A percentile compares a stretch with the other conserved stretches of the same genome.
phyloP scores from a whole-genome alignment of 2,329 filamentous ascomycete genomes.

The Iodosphaeria phyllophila region DNA sequence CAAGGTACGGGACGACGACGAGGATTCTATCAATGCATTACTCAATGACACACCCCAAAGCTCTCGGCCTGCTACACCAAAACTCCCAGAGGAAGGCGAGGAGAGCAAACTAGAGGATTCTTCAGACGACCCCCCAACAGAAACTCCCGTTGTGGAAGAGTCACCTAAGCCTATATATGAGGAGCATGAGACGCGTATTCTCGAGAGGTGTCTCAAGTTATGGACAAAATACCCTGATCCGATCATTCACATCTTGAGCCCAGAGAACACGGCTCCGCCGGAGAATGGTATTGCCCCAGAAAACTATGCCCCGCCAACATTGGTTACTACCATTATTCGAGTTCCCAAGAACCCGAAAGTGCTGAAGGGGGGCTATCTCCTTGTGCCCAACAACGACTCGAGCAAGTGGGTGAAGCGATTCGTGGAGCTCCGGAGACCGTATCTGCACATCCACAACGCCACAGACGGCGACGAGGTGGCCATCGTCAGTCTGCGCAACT shows the following conservation, averaged over 20 bases:
- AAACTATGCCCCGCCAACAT: constrained; percentile 34
- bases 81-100: constrained; percentile 2
- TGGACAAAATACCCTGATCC: constrained; percentile 46
- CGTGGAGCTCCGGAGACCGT: constrained; percentile 78
- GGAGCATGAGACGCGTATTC: constrained; percentile 24
- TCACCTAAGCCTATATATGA: constrained; percentile 21
- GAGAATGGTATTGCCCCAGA: constrained; percentile 35
- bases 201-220: constrained; percentile 40
- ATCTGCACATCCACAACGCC: constrained; percentile 75
- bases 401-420: constrained; percentile 83
- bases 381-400: constrained; percentile 66
- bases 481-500: constrained; percentile 74
- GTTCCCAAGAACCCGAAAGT: constrained; percentile 66
- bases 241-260: constrained; percentile 32
- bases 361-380: constrained; percentile 72
- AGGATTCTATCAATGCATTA: constrained; percentile 36
- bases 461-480: constrained; percentile 80
- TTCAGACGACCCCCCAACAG: constrained; percentile 1
- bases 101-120: constrained; percentile 1
- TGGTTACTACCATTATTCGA: constrained; percentile 59
- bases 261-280: constrained; percentile 49
- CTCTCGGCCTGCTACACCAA: constrained; percentile 20
- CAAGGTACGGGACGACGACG: constrained; percentile 18
- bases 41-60: constrained; percentile 37
- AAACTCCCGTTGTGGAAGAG: constrained; percentile 13